phyloP scores from a whole-genome alignment of 768 basidiomycete genomes.

The Rhodosporidiobolus sp. region DNA sequence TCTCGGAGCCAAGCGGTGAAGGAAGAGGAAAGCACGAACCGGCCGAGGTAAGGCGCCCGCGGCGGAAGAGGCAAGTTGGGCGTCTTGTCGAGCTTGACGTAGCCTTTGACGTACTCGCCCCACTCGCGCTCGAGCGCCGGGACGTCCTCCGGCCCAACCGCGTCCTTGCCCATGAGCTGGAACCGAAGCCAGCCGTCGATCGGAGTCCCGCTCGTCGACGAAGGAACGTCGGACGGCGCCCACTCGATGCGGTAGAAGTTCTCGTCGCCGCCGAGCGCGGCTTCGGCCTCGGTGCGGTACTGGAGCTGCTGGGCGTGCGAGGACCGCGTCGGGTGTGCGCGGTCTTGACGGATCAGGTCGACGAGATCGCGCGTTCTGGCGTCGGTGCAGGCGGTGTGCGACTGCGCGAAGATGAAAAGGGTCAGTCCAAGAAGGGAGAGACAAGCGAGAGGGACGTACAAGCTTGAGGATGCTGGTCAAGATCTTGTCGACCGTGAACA shows the following conservation, averaged over 20 bases:
- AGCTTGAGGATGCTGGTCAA: slow-evolving; percentile 87
- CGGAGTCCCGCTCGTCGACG: neutral
- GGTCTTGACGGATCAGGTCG: slow-evolving; percentile 40
- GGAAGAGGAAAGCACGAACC: slow-evolving; percentile 52
- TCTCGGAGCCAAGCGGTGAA: neutral
- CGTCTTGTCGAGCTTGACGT: slow-evolving; percentile 40
- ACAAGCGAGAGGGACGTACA: slow-evolving; percentile 53
- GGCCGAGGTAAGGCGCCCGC: slow-evolving; percentile 62
- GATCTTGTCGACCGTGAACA: slow-evolving; percentile 92
- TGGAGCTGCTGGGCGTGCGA: slow-evolving; percentile 50
- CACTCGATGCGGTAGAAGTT: slow-evolving; percentile 54
- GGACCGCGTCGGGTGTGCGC: slow-evolving; percentile 39
- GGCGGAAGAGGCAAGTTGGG: slow-evolving; percentile 15
- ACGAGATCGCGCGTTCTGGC: slow-evolving; percentile 74
- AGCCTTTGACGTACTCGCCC: slow-evolving; percentile 53
- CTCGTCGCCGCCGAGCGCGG: slow-evolving; percentile 50
- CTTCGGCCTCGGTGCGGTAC: slow-evolving; percentile 52
- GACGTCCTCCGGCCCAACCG: slow-evolving; percentile 52
- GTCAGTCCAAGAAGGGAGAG: neutral
- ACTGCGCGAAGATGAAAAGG: slow-evolving; percentile 55
- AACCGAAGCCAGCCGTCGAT: slow-evolving; percentile 41
- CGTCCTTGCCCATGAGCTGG: slow-evolving; percentile 52
- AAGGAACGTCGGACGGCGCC: slow-evolving; percentile 40
- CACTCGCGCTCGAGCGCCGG: slow-evolving; percentile 50
- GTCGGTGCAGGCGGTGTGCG: slow-evolving; percentile 79